Percentiles rank a stretch among this genome's conserved stretches.
Evolutionary conservation across 2,329 filamentous ascomycete genomes (phyloP).

Genomic region (Neopestalotiopsis sp.): DNA sequence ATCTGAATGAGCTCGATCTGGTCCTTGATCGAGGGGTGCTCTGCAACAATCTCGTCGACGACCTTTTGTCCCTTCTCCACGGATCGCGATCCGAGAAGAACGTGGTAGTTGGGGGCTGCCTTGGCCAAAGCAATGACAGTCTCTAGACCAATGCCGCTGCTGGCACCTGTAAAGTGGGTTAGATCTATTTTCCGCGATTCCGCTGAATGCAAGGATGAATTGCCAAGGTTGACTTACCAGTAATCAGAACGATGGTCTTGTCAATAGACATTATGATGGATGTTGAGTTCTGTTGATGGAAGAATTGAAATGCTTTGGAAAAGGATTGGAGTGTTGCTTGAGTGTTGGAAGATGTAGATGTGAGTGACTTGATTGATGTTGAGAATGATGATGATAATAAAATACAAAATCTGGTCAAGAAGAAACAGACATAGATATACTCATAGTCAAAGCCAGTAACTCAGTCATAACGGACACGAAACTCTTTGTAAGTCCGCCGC

Average conservation of each 20-base stretch:
- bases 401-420: background rate
- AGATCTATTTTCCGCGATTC: background rate
- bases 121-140: conserved; percentile 41
- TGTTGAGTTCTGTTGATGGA: background rate
- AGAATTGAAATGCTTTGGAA: background rate
- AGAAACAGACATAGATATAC: background rate
- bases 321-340: background rate
- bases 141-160: conserved; percentile 53
- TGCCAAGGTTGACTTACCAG: background rate
- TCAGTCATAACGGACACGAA: background rate
- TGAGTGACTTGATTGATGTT: background rate
- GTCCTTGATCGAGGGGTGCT: conserved; percentile 52
- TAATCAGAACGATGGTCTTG: conserved; percentile 6
- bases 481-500: background rate
- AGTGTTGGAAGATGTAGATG: background rate
- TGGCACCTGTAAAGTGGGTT: conserved; percentile 38
- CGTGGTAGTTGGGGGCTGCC: conserved; percentile 43
- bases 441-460: background rate
- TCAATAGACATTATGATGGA: background rate
- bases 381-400: background rate
- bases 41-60: conserved; percentile 40
- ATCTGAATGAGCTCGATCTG: conserved; percentile 62
- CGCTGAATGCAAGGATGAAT: background rate
- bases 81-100: conserved; percentile 45
- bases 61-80: conserved; percentile 43